phyloP scores from a whole-genome alignment of 2,329 filamentous ascomycete species.

The Hypoxylon sp. region DNA sequence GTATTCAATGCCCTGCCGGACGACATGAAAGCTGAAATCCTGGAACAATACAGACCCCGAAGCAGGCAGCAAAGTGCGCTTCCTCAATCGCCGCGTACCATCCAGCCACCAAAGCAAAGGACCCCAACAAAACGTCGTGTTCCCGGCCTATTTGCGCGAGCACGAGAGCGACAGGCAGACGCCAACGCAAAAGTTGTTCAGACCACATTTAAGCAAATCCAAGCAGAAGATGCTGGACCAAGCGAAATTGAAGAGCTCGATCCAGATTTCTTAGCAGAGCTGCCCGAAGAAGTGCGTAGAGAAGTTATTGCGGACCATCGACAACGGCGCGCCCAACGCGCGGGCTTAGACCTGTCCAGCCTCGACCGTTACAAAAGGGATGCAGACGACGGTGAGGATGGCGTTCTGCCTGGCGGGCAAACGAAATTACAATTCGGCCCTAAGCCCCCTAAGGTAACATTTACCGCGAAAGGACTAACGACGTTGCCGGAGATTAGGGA shows the following conservation, averaged over 20 bases:
- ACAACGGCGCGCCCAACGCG: constrained; percentile 71
- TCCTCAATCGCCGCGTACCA: constrained; percentile 67
- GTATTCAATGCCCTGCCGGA: constrained; percentile 87
- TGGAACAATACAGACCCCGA: constrained; percentile 75
- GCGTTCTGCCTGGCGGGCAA: constrained; percentile 56
- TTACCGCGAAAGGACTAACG: constrained; percentile 62
- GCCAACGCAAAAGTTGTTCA: constrained; percentile 76
- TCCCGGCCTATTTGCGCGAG: constrained; percentile 60
- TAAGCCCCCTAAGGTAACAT: constrained; percentile 63
- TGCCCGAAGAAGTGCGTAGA: constrained; percentile 83
- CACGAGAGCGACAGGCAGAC: constrained; percentile 66
- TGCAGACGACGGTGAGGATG: constrained; percentile 40
- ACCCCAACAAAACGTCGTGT: constrained; percentile 78
- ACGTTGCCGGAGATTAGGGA: constrained; percentile 75
- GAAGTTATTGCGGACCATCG: constrained; percentile 85
- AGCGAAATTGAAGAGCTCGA: constrained; percentile 69
- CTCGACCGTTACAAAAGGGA: constrained; percentile 45
- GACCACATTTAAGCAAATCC: constrained; percentile 67
- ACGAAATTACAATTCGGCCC: constrained; percentile 63
- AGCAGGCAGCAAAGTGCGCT: constrained; percentile 57
- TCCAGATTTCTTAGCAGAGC: constrained; percentile 81
- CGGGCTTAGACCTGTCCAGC: constrained; percentile 63
- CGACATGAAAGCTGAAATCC: constrained; percentile 86
- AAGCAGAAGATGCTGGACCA: constrained; percentile 51
- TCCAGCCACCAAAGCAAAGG: constrained; percentile 66